A percentile compares a stretch with the other conserved stretches of the same genome.
phyloP scores from a whole-genome alignment of 345 rosid genomes.

The Alliaria petiolata region DNA sequence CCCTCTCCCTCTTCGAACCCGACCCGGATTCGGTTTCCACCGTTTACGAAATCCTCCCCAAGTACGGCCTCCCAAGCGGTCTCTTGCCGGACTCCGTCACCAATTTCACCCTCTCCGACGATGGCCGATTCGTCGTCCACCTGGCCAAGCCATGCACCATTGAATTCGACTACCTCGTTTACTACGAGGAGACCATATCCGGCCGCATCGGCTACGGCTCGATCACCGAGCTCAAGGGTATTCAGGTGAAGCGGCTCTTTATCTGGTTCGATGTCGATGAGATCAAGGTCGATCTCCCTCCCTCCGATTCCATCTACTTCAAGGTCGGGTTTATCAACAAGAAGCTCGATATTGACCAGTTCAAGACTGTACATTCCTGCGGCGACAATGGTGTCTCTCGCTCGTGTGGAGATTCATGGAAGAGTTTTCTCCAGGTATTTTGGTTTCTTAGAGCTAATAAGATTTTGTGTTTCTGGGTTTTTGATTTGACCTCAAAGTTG shows the following conservation, averaged over 20 bases:
- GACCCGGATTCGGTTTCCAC: conserved; percentile 34
- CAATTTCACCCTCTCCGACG: conserved; percentile 54
- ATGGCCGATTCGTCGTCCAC: conserved; percentile 57
- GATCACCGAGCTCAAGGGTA: conserved; percentile 69
- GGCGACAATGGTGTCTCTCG: conserved; percentile 18
- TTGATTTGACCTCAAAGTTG: neutral
- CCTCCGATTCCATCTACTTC: conserved; percentile 77
- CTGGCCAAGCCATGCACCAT: conserved; percentile 55
- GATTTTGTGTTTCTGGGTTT: conserved; percentile 9
- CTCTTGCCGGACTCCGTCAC: conserved; percentile 63
- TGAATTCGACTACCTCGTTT: conserved; percentile 79
- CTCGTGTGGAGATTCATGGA: conserved; percentile 27
- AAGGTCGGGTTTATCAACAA: conserved; percentile 82
- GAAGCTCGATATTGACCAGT: conserved; percentile 83
- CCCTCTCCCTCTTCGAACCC: conserved; percentile 24
- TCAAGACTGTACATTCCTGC: conserved; percentile 77
- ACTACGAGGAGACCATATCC: conserved; percentile 59
- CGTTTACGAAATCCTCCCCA: conserved; percentile 79
- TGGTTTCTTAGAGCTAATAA: neutral
- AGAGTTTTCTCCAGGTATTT: conserved; percentile 20
- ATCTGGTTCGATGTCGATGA: conserved; percentile 81
- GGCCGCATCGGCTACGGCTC: conserved; percentile 75
- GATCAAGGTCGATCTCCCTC: conserved; percentile 91
- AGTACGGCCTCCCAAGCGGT: conserved; percentile 86
- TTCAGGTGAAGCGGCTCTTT: conserved; percentile 69